Percentiles rank a stretch among this genome's conserved stretches.
phyloP scores from a whole-genome alignment of 106 monocot genomes.

The Dioscorea alata region DNA sequence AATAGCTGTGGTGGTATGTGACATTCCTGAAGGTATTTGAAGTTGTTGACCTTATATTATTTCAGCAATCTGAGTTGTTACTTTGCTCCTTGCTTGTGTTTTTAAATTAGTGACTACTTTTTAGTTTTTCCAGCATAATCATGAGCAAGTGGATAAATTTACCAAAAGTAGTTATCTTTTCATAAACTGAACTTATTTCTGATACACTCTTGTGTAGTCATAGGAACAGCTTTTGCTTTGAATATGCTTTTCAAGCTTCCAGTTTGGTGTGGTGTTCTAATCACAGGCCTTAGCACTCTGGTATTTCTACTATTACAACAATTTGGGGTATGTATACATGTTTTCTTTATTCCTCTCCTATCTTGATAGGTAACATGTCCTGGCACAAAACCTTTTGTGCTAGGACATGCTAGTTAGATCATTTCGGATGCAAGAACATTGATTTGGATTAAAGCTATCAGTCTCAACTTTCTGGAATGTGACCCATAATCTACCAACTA shows the following conservation, averaged over 20 bases:
- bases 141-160: not conserved
- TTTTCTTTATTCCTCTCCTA: too few species aligned
- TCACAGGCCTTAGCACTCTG: constrained; percentile 85
- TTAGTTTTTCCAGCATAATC: not conserved
- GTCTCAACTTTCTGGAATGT: too few species aligned
- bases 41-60: not conserved
- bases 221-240: constrained; percentile 95
- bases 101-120: too few species aligned
- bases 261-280: constrained; percentile 90
- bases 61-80: too few species aligned
- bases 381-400: too few species aligned
- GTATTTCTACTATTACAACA: constrained; percentile 80
- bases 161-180: too few species aligned
- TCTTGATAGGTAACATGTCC: too few species aligned
- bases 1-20: constrained; percentile 86
- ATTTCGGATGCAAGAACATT: too few species aligned
- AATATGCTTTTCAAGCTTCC: constrained; percentile 85
- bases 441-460: too few species aligned
- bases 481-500: too few species aligned
- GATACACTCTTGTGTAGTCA: constrained; percentile 62
- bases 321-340: constrained; percentile 65
- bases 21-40: constrained; percentile 88
- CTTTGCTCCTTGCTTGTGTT: too few species aligned
- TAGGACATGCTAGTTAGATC: too few species aligned
- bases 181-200: not conserved